Evolutionary conservation across 2,329 filamentous ascomycete genomes (phyloP), one percentile per base, ranked within the genome.

Genomic region (Xylariales sp.): DNA sequence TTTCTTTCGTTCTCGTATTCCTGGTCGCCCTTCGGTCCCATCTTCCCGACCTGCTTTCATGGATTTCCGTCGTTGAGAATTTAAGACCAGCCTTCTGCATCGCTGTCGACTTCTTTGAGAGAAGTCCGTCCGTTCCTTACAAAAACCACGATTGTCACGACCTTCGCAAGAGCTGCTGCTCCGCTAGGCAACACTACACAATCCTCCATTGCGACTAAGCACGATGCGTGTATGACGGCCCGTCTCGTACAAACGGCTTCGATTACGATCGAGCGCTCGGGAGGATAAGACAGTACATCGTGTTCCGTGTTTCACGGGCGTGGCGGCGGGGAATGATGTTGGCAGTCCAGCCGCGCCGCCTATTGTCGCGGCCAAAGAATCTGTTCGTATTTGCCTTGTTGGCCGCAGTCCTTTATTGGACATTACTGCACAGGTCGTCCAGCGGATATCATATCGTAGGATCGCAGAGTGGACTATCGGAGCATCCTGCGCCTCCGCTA

Each of bases 351-450:
- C 56, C 57, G 24, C 57, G 57, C 39, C 55, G 58, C 34, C 53
- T 57, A 47, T 56, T 66, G 42, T 57, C 67, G 33, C 60, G 69
- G 44, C 65, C 68, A 40, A 68, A 62, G 52, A 59, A 64, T 28
- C 47, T 74, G 21, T 48, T 73, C 8, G 49, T 72, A 25, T 53
- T 71, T 18, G 56, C 58, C 22, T 43, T 71, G 16, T 64, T 64
- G 21, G 52, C 63, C 25, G 48, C 66, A 15, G 59, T 63, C n/a
- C 59, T 69, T 24, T 74, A 71, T 50, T 69, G 65, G 51, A 47
- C 72, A 31, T 46, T 71, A 15, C 62, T 70, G 42, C 64, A 61
- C 45, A 58, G 57, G 15, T 58, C 63, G 11, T 46, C 52, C 11
- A 51, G 58, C 8, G 54, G 50, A 27, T 47, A 47, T 16, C 42